phyloP scores from a whole-genome alignment of 345 rosid genomes.

The Cochlearia excelsa region DNA sequence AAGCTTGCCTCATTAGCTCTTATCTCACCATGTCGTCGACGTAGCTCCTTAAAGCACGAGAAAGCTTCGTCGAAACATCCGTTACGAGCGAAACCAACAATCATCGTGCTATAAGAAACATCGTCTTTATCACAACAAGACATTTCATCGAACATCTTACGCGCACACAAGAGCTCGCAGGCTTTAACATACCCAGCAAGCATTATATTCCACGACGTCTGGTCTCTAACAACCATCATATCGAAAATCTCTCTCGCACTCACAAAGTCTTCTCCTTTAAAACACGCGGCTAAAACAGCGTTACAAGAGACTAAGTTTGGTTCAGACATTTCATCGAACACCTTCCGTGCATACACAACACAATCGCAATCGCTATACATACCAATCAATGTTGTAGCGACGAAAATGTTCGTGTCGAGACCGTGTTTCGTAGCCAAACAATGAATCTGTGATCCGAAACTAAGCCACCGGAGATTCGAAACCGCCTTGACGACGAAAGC shows the following conservation, averaged over 20 bases:
- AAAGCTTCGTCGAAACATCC: constrained; percentile 47
- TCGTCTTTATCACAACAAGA: constrained; percentile 45
- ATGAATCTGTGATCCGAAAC: too few species aligned
- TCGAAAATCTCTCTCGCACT: constrained; percentile 38
- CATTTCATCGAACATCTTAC: constrained; percentile 45
- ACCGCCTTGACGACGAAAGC: constrained; percentile 64
- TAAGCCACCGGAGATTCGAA: constrained; percentile 48
- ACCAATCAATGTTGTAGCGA: too few species aligned
- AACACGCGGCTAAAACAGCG: too few species aligned
- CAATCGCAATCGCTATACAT: too few species aligned
- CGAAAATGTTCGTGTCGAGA: too few species aligned
- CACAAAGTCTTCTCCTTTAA: too few species aligned
- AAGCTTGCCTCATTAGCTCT: constrained; percentile 52
- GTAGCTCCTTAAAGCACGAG: constrained; percentile 47
- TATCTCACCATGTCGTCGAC: constrained; percentile 32
- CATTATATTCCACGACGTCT: constrained; percentile 67
- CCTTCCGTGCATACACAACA: too few species aligned
- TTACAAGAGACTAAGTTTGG: too few species aligned
- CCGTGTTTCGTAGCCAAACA: too few species aligned
- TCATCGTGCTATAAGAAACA: constrained; percentile 66
- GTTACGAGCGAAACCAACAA: constrained; percentile 50
- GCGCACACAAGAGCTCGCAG: constrained; percentile 46
- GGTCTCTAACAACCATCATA: constrained; percentile 45
- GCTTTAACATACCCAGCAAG: constrained; percentile 53
- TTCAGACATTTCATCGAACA: too few species aligned